Conservation (phyloP, 177 flowering plant species). For the Telopea speciosissima region DNA sequence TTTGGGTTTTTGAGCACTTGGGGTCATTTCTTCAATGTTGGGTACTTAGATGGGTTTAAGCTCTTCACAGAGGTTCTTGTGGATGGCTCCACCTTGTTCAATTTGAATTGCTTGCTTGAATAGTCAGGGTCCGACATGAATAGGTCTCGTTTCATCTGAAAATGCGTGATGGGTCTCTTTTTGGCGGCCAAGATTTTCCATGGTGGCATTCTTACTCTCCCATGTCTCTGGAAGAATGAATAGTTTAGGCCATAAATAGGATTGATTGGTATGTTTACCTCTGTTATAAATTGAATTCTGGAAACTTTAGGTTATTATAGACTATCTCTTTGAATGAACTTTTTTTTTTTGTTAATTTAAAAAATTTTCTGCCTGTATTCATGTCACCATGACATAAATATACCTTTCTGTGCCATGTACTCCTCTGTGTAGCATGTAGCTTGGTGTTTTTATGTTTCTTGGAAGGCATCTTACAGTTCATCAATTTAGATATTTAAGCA, state of each 20-base stretch:
- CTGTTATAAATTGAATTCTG: too few species aligned
- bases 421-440: too few species aligned
- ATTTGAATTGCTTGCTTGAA: neutral
- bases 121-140: neutral
- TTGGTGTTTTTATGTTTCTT: too few species aligned
- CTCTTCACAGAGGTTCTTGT: neutral
- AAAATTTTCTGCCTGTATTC: too few species aligned
- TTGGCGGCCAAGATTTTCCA: neutral
- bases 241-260: neutral
- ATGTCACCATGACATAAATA: too few species aligned
- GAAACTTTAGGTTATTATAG: too few species aligned
- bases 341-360: too few species aligned
- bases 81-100: neutral
- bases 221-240: neutral
- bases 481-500: neutral
- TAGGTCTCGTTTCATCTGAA: neutral
- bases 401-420: too few species aligned
- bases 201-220: too few species aligned
- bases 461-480: too few species aligned
- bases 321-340: too few species aligned
- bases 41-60: neutral
- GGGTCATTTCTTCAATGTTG: neutral
- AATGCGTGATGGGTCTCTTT: neutral
- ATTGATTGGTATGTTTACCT: neutral
- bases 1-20: neutral